Evolutionary conservation across 108 stramenopile species (phyloP).

Genomic region (Mediolabrus comicus): DNA sequence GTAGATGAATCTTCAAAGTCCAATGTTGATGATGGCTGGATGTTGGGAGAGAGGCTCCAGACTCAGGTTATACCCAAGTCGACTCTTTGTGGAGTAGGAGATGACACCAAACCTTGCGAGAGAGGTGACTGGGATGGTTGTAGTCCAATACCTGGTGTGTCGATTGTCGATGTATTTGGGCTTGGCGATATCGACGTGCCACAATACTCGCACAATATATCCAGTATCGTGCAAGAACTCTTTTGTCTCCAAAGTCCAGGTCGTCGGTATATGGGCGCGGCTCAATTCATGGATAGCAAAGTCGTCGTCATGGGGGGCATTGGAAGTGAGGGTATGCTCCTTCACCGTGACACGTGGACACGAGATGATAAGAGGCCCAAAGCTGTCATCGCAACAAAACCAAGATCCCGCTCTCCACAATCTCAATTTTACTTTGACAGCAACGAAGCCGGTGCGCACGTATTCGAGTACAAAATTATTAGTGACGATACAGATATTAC

Average conservation of each 20-base stretch:
- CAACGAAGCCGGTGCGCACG: slow-evolving; percentile 42
- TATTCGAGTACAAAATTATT: slow-evolving; percentile 78
- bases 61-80: neutral
- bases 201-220: slow-evolving; percentile 18
- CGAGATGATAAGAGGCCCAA: slow-evolving; percentile 70
- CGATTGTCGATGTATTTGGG: slow-evolving; percentile 44
- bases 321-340: slow-evolving; percentile 2
- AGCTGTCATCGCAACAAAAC: slow-evolving; percentile 52
- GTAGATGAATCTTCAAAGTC: neutral
- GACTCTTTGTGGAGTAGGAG: slow-evolving; percentile 30
- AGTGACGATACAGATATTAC: slow-evolving; percentile 49
- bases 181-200: slow-evolving; percentile 46
- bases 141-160: slow-evolving; percentile 25
- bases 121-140: slow-evolving; percentile 57
- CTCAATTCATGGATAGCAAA: slow-evolving; percentile 35
- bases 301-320: slow-evolving; percentile 48
- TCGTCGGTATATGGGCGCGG: slow-evolving; percentile 32
- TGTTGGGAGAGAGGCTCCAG: neutral
- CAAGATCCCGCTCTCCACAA: slow-evolving; percentile 45
- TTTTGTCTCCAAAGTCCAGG: slow-evolving; percentile 45
- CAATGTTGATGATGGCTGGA: neutral
- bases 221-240: slow-evolving; percentile 34
- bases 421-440: slow-evolving; percentile 46
- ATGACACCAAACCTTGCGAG: slow-evolving; percentile 28
- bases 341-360: slow-evolving; percentile 67